Base-by-base conservation (phyloP, 148 eudicot species). In the Chenopodium quinoa region DNA sequence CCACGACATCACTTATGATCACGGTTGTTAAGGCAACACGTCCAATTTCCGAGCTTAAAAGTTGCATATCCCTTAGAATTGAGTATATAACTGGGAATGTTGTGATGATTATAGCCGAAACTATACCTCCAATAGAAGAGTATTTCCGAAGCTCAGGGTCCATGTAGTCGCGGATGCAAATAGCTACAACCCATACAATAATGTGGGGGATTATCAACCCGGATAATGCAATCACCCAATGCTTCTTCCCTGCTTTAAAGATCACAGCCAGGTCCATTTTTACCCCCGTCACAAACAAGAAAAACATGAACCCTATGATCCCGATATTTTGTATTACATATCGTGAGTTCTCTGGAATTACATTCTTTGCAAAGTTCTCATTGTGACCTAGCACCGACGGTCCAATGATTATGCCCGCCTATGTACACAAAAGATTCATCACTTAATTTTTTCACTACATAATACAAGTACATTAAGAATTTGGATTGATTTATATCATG, bases 341-440 rank as follows among this genome's bases (percentile, higher is more conserved):
- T 1, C 37, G 27, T 0, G 88, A 67, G 64, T 87, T 87, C 3
- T 80, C 86, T 1, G 99, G 94, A 80, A 89, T 89, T 10, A 93
- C 76, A 23, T 70, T 67, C 11, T 73, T 20, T 0, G 86, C 76
- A 31, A 91, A 91, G 1, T 9, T 80, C 78, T 82, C 74, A 86
- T 62, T 85, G 10, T 86, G 89, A 17, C 97, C 88, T 77, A 96
- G 80, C 17, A 87, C 83, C 0, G 99, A 93, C 25, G 98, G 99
- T 23, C 99, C 99, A 0, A 96, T 77, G 52, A 93, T 80, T 62
- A 96, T 86, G 7, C 99, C 99, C 6, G 97, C 99, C 98, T 95
- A 73, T 14, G 74, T 9, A 65, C 73, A 77, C 9, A 1, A 70
- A 62, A 56, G 6, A 4, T 3, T 31, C 47, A 60, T 76, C 50